Conservation (phyloP, 768 basidiomycete genomes). For the Candolleomyces efflorescens region DNA sequence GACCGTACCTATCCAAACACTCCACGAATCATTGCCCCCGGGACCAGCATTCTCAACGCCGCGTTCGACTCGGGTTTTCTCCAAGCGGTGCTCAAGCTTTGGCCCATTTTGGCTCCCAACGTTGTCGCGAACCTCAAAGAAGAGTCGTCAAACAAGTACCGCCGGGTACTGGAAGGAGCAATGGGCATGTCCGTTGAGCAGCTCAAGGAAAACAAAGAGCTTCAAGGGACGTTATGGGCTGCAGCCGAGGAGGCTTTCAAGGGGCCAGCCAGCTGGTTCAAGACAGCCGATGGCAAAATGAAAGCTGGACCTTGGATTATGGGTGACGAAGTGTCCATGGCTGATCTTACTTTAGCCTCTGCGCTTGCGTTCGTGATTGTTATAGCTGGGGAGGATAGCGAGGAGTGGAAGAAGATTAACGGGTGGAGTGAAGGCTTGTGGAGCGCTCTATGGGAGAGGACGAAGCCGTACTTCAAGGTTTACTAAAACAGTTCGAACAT, state of each 20-base stretch:
- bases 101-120: background rate
- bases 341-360: background rate
- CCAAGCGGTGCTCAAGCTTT: background rate
- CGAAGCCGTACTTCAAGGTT: too few relatives aligned
- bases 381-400: background rate
- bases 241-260: background rate
- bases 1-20: constrained; percentile 8
- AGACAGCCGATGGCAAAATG: too few relatives aligned
- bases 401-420: background rate
- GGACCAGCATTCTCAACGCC: constrained; percentile 1
- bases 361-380: background rate
- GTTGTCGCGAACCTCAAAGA: background rate
- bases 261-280: background rate
- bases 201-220: background rate
- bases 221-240: background rate
- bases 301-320: background rate
- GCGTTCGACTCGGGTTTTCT: background rate
- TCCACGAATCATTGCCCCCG: background rate
- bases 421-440: background rate
- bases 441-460: too few relatives aligned
- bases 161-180: background rate
- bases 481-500: too few relatives aligned
- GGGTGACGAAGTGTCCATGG: background rate
- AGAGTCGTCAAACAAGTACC: background rate
- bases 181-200: background rate